These are phyloP conservation scores for Zizania latifolia DNA, from an alignment of 176 grass and related monocot genomes.

Conservation along the genomic window DNA sequence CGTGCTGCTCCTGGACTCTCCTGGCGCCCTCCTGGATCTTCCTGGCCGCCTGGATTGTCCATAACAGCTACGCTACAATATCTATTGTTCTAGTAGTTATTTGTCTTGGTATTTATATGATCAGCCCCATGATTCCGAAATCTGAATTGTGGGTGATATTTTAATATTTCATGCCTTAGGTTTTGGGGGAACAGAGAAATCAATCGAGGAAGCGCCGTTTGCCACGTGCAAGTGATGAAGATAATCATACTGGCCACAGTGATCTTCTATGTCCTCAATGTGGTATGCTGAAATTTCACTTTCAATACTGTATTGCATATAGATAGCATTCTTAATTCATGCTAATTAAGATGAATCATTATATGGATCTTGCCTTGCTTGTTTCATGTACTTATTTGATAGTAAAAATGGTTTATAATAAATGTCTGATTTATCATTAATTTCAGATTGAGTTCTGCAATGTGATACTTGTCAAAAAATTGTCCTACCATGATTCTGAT, in stretches of 20 bases:
- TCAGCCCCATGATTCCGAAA: neutral
- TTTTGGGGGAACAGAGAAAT: slow-evolving; percentile 52
- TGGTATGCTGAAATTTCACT: slow-evolving; percentile 27
- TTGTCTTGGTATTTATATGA: slow-evolving; percentile 5
- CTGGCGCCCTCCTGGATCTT: too few relatives aligned
- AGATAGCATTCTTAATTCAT: too few relatives aligned
- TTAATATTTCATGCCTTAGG: slow-evolving; percentile 32
- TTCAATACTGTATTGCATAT: too few relatives aligned
- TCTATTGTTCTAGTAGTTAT: neutral
- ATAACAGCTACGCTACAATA: neutral
- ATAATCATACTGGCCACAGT: slow-evolving; percentile 21
- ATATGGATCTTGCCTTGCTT: neutral
- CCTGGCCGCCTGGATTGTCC: too few relatives aligned
- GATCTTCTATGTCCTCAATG: slow-evolving; percentile 79
- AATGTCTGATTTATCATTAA: too few relatives aligned
- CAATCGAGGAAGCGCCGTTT: slow-evolving; percentile 62
- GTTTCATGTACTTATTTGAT: neutral
- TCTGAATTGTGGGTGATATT: neutral
- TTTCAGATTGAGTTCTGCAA: neutral
- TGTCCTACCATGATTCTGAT: neutral
- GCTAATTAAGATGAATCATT: slow-evolving; percentile 3
- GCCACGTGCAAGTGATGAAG: slow-evolving; percentile 35
- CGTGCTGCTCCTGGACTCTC: too few relatives aligned
- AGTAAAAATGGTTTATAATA: neutral
- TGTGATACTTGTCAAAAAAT: neutral